Percentiles rank a stretch among this genome's conserved stretches.
Conservation (phyloP, 441 rosid genomes). For the Pelargonium fulgidum region DNA sequence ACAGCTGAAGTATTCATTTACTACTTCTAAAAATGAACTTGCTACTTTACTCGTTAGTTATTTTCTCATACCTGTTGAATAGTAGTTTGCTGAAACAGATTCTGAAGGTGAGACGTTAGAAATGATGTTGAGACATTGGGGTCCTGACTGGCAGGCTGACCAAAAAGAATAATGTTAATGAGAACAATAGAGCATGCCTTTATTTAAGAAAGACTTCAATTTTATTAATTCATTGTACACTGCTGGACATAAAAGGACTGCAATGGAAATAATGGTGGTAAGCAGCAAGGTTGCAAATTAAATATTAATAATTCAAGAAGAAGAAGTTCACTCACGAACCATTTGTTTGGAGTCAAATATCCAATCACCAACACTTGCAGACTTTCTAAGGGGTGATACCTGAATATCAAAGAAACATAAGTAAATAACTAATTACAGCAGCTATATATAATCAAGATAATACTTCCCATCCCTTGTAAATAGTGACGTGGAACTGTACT, state of each 20-base stretch:
- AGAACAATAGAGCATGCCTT: neutral
- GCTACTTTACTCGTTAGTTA: slow-evolving; percentile 1
- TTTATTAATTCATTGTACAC: neutral
- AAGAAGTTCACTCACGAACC: slow-evolving; percentile 33
- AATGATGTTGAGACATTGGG: slow-evolving; percentile 35
- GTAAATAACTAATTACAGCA: slow-evolving; percentile 11
- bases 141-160: slow-evolving; percentile 52
- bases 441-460: slow-evolving; percentile 21
- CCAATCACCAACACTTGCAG: slow-evolving; percentile 97
- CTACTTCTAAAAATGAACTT: neutral
- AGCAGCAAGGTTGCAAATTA: neutral
- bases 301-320: slow-evolving; percentile 6
- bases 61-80: slow-evolving; percentile 64
- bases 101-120: slow-evolving; percentile 79
- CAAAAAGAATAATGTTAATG: slow-evolving; percentile 5
- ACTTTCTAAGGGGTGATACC: slow-evolving; percentile 74
- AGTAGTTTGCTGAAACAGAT: slow-evolving; percentile 78
- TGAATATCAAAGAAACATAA: slow-evolving; percentile 31
- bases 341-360: slow-evolving; percentile 56
- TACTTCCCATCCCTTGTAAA: slow-evolving; percentile 55
- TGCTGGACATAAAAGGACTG: neutral
- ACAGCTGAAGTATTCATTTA: neutral
- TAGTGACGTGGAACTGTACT: slow-evolving; percentile 70
- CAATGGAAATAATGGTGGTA: neutral
- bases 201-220: neutral